Percentiles rank a stretch among this genome's conserved stretches.
Conservation (phyloP, 140 eudicot genomes). For the Artemisia princeps region DNA sequence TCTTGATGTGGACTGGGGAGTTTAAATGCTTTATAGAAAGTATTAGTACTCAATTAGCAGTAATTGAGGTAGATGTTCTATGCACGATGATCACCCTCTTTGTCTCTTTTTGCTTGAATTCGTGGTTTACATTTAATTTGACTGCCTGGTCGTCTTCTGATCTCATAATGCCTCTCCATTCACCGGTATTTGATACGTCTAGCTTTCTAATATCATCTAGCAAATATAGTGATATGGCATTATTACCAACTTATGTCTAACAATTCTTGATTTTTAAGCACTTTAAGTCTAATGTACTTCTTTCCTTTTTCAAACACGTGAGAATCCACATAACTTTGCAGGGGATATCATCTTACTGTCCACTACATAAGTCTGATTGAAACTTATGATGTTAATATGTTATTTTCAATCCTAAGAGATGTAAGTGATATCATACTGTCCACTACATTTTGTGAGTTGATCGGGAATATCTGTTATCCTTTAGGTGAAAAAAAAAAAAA, state of each 20-base stretch:
- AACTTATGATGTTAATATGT: conserved; percentile 1
- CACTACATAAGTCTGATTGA: too few relatives aligned
- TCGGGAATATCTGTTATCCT: background rate
- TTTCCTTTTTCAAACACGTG: too few relatives aligned
- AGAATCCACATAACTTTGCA: too few relatives aligned
- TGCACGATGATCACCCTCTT: conserved; percentile 18
- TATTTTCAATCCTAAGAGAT: conserved; percentile 13
- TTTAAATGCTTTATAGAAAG: conserved; percentile 15
- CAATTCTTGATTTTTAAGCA: background rate
- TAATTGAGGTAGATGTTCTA: conserved; percentile 18
- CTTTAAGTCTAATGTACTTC: too few relatives aligned
- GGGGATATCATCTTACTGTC: too few relatives aligned
- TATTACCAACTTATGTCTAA: conserved; percentile 1
- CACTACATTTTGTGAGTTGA: conserved; percentile 14
- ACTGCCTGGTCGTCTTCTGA: conserved; percentile 8
- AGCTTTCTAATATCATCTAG: conserved; percentile 11
- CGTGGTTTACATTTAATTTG: conserved; percentile 14
- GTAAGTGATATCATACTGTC: conserved; percentile 8
- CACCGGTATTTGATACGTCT: conserved; percentile 9
- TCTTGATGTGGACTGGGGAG: conserved; percentile 16
- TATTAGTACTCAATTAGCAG: conserved; percentile 18
- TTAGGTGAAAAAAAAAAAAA: conserved; percentile 10
- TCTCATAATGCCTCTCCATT: conserved; percentile 6
- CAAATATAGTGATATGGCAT: background rate
- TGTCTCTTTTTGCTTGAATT: background rate